A percentile compares a stretch with the other conserved stretches of the same genome.
These are phyloP conservation scores for Cystoisospora suis DNA, from an alignment of 169 alveolate species.

Conservation along the genomic window DNA sequence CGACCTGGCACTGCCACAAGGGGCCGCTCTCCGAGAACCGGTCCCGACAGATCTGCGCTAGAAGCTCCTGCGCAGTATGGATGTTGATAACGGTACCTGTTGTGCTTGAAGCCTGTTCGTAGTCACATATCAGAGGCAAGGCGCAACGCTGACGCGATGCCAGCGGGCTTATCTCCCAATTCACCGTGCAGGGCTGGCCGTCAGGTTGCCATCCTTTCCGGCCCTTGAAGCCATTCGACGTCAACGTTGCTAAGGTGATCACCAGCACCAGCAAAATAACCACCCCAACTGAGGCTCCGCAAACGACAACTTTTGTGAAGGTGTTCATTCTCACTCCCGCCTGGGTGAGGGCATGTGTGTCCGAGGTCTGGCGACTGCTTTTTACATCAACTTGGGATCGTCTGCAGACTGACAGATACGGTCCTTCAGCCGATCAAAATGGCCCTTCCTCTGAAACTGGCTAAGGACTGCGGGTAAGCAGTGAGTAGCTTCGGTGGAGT, in stretches of 20 bases:
- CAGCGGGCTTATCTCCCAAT: not conserved
- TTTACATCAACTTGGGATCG: no score
- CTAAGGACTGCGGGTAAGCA: not conserved
- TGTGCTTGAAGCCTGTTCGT: not conserved
- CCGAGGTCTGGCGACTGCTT: no score
- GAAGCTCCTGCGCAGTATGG: not conserved
- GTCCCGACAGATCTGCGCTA: not conserved
- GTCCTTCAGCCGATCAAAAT: no score
- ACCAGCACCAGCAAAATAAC: not conserved
- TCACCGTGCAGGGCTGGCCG: slow-evolving; percentile 25
- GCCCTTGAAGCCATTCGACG: not conserved
- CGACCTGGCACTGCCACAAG: no score
- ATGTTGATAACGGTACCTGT: not conserved
- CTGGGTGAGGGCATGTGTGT: no score
- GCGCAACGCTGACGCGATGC: not conserved
- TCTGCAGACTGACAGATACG: no score
- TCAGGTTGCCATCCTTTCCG: not conserved
- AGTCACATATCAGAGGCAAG: slow-evolving; percentile 3
- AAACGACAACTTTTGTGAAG: not conserved
- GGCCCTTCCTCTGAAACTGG: not conserved
- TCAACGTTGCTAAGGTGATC: not conserved
- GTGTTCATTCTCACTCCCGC: slow-evolving; percentile 2
- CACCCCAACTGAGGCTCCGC: slow-evolving; percentile 28
- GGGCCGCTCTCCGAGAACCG: no score
- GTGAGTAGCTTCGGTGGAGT: no score